Conservation (phyloP, 2,329 filamentous ascomycete genomes). For the Madurella fahalii region DNA sequence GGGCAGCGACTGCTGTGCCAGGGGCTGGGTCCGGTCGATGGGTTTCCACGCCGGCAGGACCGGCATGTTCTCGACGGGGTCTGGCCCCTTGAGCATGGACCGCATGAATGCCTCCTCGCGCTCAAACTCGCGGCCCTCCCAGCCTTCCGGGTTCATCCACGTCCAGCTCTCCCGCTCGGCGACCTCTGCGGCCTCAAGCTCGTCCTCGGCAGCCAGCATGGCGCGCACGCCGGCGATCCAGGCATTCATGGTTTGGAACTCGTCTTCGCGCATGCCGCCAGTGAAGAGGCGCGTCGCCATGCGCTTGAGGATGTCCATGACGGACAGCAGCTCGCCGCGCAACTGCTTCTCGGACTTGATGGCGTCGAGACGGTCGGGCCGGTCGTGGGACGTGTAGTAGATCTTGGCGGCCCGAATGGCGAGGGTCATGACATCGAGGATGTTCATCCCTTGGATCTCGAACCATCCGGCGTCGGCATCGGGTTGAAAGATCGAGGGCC, state of each 20-base stretch:
- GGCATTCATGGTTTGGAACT: slow-evolving; percentile 66
- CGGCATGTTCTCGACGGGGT: slow-evolving; percentile 35
- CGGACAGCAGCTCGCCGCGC: slow-evolving; percentile 74
- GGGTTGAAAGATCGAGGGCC: slow-evolving; percentile 25
- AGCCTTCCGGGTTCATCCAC: slow-evolving; percentile 74
- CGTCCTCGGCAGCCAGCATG: slow-evolving; percentile 73
- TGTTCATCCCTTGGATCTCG: slow-evolving; percentile 85
- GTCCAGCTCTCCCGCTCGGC: slow-evolving; percentile 69
- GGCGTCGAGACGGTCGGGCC: slow-evolving; percentile 76
- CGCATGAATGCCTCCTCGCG: slow-evolving; percentile 77
- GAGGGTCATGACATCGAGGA: slow-evolving; percentile 87
- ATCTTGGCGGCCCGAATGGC: slow-evolving; percentile 95
- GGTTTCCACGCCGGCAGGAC: slow-evolving; percentile 66
- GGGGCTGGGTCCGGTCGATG: slow-evolving; percentile 37
- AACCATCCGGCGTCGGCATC: slow-evolving; percentile 61
- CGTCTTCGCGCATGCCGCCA: slow-evolving; percentile 73
- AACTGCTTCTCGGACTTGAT: slow-evolving; percentile 87
- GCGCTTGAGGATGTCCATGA: slow-evolving; percentile 86
- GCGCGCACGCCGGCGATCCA: slow-evolving; percentile 78
- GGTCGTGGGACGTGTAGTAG: slow-evolving; percentile 91
- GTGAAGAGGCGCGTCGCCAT: slow-evolving; percentile 86
- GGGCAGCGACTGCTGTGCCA: slow-evolving; percentile 43
- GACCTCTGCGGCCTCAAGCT: slow-evolving; percentile 68
- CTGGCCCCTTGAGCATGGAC: slow-evolving; percentile 52
- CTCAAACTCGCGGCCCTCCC: slow-evolving; percentile 65